A percentile compares a stretch with the other conserved stretches of the same genome.
phyloP scores from a whole-genome alignment of 2,329 filamentous ascomycete genomes.

The Alternaria brassicae region DNA sequence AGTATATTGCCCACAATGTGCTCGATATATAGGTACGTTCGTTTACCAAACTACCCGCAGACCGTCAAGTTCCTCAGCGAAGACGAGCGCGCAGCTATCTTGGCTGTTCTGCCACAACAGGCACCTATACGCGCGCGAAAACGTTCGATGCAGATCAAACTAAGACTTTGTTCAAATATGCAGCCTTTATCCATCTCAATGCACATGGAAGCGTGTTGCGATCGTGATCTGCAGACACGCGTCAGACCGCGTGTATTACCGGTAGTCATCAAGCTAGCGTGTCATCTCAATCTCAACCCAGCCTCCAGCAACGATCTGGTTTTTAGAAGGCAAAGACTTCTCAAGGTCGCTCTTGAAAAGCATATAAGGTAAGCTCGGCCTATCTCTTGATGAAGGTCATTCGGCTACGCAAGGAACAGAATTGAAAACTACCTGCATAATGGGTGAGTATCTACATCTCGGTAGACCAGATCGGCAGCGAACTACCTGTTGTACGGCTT shows the following conservation, averaged over 20 bases:
- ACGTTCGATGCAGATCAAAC: constrained; percentile 32
- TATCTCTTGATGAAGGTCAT: no score
- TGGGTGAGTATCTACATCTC: no score
- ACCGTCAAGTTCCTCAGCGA: constrained; percentile 27
- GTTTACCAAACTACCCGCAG: constrained; percentile 31
- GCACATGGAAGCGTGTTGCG: background rate
- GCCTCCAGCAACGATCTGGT: background rate
- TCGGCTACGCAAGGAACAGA: no score
- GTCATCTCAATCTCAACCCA: background rate
- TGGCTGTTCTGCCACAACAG: constrained; percentile 27
- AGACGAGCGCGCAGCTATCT: constrained; percentile 23
- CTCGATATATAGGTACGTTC: constrained; percentile 25
- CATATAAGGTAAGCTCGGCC: no score
- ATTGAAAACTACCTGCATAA: no score
- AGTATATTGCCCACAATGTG: constrained; percentile 30
- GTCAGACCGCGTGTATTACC: background rate
- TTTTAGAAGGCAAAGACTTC: no score
- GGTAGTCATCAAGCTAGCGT: constrained; percentile 1
- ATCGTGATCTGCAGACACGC: background rate
- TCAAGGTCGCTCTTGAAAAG: no score
- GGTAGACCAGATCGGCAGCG: no score
- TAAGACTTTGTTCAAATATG: constrained; percentile 23
- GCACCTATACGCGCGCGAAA: constrained; percentile 32
- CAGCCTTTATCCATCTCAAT: constrained; percentile 26
- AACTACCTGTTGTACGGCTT: no score